Evolutionary conservation across 768 basidiomycete genomes (phyloP).

Genomic region (Collybiopsis luxurians): DNA sequence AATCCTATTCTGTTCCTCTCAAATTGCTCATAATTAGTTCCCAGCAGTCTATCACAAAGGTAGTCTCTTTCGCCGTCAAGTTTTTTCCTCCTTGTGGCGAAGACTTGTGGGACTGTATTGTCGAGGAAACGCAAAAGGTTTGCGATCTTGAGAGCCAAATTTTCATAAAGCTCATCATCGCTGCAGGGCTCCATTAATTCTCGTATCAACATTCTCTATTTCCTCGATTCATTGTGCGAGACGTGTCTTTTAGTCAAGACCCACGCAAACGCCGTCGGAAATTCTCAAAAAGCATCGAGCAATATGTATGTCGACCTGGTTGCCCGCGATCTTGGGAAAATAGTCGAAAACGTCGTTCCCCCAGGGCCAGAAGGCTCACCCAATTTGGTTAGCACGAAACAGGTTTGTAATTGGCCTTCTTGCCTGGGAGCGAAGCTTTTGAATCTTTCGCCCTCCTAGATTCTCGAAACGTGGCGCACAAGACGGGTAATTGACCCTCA

Average conservation of each 20-base stretch:
- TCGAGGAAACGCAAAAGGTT: constrained; percentile 90
- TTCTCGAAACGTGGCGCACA: constrained; percentile 87
- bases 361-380: constrained; percentile 83
- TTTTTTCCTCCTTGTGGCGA: constrained; percentile 84
- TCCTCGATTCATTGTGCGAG: constrained; percentile 87
- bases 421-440: background rate
- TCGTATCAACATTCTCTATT: constrained; percentile 90
- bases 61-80: constrained; percentile 82
- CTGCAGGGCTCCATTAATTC: constrained; percentile 75
- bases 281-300: constrained; percentile 29
- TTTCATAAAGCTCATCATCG: background rate
- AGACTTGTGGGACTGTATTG: constrained; percentile 90
- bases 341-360: constrained; percentile 86
- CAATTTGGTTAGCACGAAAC: constrained; percentile 84
- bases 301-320: constrained; percentile 79
- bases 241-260: constrained; percentile 68
- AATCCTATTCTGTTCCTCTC: background rate
- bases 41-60: constrained; percentile 86
- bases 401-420: constrained; percentile 45
- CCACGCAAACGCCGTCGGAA: constrained; percentile 40
- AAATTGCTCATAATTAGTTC: constrained; percentile 45
- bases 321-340: constrained; percentile 69
- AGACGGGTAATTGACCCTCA: constrained; percentile 83
- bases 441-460: constrained; percentile 39
- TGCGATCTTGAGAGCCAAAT: constrained; percentile 3